Evolutionary conservation across 2,329 filamentous ascomycete genomes (phyloP), one percentile per base, ranked within the genome.

Genomic region (Lizonia empirigonia): DNA sequence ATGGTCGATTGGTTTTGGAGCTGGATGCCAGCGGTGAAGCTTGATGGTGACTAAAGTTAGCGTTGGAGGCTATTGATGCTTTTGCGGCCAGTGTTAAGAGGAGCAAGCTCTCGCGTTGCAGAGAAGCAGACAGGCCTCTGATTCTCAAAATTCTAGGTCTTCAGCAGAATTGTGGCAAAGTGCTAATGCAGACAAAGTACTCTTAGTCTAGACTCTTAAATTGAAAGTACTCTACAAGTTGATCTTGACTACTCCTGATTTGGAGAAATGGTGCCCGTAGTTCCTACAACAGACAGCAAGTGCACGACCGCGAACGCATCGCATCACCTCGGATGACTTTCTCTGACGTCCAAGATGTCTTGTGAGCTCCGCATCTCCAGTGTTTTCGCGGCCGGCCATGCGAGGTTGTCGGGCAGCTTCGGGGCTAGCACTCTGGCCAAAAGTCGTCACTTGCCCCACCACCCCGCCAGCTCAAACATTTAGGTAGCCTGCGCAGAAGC

Each of bases 381-480:
- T 68, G 32, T 63, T 68, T 55, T 63, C 63, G 65, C 60, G 56
- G 59, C 57, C 53, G 62, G 55, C 34, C 44, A 65, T 58, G 62
- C 58, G 15, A 44, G 20, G 44, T 32, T 39, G 20, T 52, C 49
- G 49, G 49, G 49, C 49, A 37, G 49, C 37, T 38, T 47, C 49
- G 49, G 49, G 41, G 15, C 34, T 42, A 56, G 47, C 53, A 56
- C 59, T 64, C 53, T 44, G 59, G 54, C 20, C 36, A 39, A 46
- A 55, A 33, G 44, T 56, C 60, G 57, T 61, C 56, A 63, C 49
- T 55, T 56, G 58, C 62, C 59, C 58, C 55, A 32, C 33, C 44
- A 48, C 67, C 65, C 68, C 65, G 55, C 65, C 60, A 66, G 51
- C 44, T 59, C 47, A 59, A 62, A 59, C 54, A 63, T 57, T 54